Conservation (phyloP, 2,329 filamentous ascomycete species). For the Pseudomassariella vexata region DNA sequence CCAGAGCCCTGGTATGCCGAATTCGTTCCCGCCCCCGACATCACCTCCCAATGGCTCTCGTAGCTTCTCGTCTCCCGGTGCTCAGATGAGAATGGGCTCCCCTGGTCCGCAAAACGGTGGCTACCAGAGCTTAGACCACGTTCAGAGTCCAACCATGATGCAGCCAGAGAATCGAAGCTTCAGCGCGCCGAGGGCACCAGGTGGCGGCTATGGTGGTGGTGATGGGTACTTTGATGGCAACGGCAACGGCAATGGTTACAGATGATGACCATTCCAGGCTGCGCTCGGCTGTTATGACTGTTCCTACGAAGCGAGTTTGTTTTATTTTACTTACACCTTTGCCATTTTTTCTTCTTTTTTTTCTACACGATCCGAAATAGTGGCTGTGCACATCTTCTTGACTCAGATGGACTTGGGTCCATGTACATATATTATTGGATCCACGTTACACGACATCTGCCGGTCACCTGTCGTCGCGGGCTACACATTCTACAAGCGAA, state of each 20-base stretch:
- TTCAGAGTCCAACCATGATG: conserved; percentile 13
- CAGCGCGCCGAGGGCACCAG: conserved; percentile 1
- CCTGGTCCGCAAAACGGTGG: conserved; percentile 15
- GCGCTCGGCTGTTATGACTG: too few species aligned
- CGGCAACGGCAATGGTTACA: neutral
- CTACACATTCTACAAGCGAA: too few species aligned
- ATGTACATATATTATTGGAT: too few species aligned
- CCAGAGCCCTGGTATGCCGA: conserved; percentile 16
- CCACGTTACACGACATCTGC: too few species aligned
- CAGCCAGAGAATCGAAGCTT: neutral
- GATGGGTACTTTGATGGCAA: conserved; percentile 1
- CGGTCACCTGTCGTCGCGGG: too few species aligned
- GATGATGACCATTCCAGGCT: too few species aligned
- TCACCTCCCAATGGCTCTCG: conserved; percentile 19
- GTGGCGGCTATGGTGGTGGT: neutral
- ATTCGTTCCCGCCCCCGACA: conserved; percentile 11
- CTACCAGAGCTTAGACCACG: conserved; percentile 12
- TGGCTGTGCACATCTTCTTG: too few species aligned
- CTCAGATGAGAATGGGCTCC: conserved; percentile 19
- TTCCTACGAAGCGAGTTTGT: too few species aligned
- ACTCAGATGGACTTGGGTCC: too few species aligned
- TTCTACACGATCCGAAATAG: too few species aligned
- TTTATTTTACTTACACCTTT: too few species aligned
- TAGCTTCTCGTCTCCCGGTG: conserved; percentile 20
- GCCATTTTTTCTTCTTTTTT: too few species aligned